These are phyloP conservation scores for Pleurotus platypus DNA, from an alignment of 768 basidiomycete genomes.

Conservation along the genomic window DNA sequence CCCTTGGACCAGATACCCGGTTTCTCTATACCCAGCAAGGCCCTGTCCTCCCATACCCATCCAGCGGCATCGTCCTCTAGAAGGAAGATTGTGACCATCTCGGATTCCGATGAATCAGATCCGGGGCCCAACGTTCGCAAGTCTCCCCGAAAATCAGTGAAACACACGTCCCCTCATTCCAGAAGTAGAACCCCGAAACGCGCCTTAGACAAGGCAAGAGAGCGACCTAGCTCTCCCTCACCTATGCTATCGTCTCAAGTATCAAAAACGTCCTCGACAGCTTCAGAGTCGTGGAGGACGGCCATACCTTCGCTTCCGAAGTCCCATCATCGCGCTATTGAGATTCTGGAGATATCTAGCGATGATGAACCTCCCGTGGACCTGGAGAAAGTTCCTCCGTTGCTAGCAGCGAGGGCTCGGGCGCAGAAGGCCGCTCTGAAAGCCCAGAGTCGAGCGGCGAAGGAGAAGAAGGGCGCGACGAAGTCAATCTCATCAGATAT, in stretches of 20 bases:
- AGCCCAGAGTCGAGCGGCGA: neutral
- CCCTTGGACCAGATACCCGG: neutral
- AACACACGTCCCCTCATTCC: constrained; percentile 14
- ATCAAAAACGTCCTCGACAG: neutral
- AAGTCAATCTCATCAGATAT: neutral
- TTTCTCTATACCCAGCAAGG: neutral
- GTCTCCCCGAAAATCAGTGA: constrained; percentile 17
- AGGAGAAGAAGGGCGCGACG: neutral
- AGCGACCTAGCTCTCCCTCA: constrained; percentile 1
- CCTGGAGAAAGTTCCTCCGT: neutral
- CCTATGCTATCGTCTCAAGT: neutral
- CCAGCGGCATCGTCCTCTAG: neutral
- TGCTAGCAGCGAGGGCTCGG: constrained; percentile 7
- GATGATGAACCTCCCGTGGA: constrained; percentile 24
- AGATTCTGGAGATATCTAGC: constrained; percentile 35
- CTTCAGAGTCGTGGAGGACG: neutral
- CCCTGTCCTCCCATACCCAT: neutral
- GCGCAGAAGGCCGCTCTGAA: neutral
- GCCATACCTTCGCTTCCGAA: neutral
- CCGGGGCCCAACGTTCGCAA: constrained; percentile 6
- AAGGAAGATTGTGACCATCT: constrained; percentile 8
- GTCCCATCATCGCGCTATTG: constrained; percentile 4
- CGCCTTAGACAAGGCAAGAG: neutral
- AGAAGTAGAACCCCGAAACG: neutral
- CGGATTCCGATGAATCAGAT: constrained; percentile 18